Percentiles rank a stretch among this genome's conserved stretches.
Conservation (phyloP, 805 yeast genomes). For the Saccharomyces eubayanus region DNA sequence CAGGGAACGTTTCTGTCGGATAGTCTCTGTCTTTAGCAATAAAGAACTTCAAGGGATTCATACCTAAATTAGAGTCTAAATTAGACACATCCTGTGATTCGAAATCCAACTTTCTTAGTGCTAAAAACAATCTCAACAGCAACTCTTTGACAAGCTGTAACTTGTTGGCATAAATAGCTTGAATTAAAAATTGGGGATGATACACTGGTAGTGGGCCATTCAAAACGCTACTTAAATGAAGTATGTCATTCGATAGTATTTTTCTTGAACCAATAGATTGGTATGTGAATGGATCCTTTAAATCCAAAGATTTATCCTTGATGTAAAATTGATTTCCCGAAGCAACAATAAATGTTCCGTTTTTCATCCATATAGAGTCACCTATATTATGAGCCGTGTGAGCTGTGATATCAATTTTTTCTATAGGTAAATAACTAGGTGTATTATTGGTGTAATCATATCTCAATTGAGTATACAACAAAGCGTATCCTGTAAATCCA, state of each 20-base stretch:
- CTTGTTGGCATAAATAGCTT: slow-evolving; percentile 58
- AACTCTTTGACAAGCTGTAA: slow-evolving; percentile 47
- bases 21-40: slow-evolving; percentile 19
- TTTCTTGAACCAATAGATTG: slow-evolving; percentile 51
- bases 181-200: slow-evolving; percentile 84
- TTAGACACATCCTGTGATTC: slow-evolving; percentile 28
- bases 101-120: slow-evolving; percentile 47
- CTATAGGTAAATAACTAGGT: slow-evolving; percentile 71
- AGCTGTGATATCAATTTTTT: slow-evolving; percentile 58
- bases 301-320: slow-evolving; percentile 61
- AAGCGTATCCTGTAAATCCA: slow-evolving; percentile 58
- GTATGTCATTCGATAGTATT: slow-evolving; percentile 46
- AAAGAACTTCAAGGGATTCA: slow-evolving; percentile 24
- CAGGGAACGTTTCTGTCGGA: slow-evolving; percentile 25
- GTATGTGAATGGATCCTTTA: slow-evolving; percentile 43
- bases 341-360: slow-evolving; percentile 74
- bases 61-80: slow-evolving; percentile 28
- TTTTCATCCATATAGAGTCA: slow-evolving; percentile 78
- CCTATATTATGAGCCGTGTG: slow-evolving; percentile 79
- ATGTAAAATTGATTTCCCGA: slow-evolving; percentile 85
- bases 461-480: slow-evolving; percentile 71
- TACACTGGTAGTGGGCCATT: slow-evolving; percentile 87
- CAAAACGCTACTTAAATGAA: slow-evolving; percentile 64
- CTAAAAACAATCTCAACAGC: slow-evolving; percentile 43
- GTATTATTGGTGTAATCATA: slow-evolving; percentile 79